phyloP scores from a whole-genome alignment of 2,329 filamentous ascomycete genomes.

The Botrytis fabae region DNA sequence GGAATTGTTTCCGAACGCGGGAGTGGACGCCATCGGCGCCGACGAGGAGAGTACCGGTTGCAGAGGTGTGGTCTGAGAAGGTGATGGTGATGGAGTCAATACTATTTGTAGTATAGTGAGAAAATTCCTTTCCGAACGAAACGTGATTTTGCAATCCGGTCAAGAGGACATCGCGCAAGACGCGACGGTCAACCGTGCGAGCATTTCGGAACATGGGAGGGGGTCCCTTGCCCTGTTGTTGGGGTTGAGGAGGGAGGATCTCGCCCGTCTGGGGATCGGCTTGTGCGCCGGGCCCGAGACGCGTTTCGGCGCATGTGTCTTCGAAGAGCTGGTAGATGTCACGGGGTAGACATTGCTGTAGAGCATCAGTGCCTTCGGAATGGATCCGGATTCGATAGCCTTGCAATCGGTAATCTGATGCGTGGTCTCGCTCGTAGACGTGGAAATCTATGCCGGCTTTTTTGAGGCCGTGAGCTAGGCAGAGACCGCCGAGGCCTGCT shows the following conservation, averaged over 20 bases:
- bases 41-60: conserved; percentile 15
- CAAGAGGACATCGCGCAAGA: conserved; percentile 47
- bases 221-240: neutral
- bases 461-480: conserved; percentile 39
- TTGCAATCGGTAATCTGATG: conserved; percentile 42
- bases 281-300: neutral
- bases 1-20: conserved; percentile 13
- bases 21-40: neutral
- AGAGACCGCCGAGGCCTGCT: conserved; percentile 40
- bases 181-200: conserved; percentile 7
- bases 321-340: conserved; percentile 53
- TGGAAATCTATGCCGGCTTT: conserved; percentile 47
- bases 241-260: neutral
- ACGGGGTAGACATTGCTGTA: conserved; percentile 48
- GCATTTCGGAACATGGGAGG: conserved; percentile 5
- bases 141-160: conserved; percentile 47
- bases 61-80: conserved; percentile 41
- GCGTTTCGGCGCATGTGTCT: conserved; percentile 36
- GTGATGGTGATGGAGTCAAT: conserved; percentile 31
- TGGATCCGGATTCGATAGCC: conserved; percentile 43
- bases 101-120: neutral
- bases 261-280: neutral
- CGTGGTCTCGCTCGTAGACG: conserved; percentile 57
- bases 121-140: conserved; percentile 10
- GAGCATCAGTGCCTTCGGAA: conserved; percentile 33